Conservation (phyloP, 768 basidiomycete genomes). For the Tulasnella sp. region DNA sequence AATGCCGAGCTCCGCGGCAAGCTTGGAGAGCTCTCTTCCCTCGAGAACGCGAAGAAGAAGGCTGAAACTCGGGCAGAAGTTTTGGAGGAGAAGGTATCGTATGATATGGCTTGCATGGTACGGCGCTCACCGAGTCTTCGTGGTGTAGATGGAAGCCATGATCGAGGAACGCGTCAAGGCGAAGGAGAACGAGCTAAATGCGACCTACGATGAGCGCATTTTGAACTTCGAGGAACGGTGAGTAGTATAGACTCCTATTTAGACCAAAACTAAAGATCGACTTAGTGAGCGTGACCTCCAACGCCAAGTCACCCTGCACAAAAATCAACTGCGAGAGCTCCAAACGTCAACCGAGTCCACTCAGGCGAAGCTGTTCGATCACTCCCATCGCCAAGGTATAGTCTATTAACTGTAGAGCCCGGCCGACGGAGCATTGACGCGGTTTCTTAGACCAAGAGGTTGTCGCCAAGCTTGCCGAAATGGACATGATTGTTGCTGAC, state of each 20-base stretch:
- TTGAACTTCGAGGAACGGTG: conserved; percentile 54
- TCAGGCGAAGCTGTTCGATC: conserved; percentile 88
- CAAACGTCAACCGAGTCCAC: conserved; percentile 88
- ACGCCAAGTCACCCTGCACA: conserved; percentile 83
- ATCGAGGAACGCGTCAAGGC: conserved; percentile 83
- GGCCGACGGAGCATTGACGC: not conserved
- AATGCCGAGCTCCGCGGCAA: conserved; percentile 73
- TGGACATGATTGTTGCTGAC: conserved; percentile 93
- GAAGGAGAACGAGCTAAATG: conserved; percentile 95
- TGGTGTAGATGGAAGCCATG: conserved; percentile 82
- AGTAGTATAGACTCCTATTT: not conserved
- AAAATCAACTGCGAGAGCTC: conserved; percentile 84
- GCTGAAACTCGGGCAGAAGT: conserved; percentile 68
- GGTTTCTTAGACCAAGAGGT: conserved; percentile 75
- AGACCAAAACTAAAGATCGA: not conserved
- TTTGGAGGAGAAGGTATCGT: conserved; percentile 71
- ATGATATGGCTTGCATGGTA: not conserved
- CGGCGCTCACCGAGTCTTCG: not conserved
- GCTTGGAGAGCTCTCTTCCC: conserved; percentile 56
- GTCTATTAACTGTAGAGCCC: not conserved
- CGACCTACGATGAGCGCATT: conserved; percentile 93
- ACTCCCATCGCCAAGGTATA: conserved; percentile 83
- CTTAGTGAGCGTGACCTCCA: conserved; percentile 89
- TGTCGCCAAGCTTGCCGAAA: conserved; percentile 81
- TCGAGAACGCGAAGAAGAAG: conserved; percentile 73